Percentiles rank a stretch among this genome's conserved stretches.
These are phyloP conservation scores for Phoenix dactylifera DNA, from an alignment of 176 grass and related monocot genomes.

Conservation along the genomic window DNA sequence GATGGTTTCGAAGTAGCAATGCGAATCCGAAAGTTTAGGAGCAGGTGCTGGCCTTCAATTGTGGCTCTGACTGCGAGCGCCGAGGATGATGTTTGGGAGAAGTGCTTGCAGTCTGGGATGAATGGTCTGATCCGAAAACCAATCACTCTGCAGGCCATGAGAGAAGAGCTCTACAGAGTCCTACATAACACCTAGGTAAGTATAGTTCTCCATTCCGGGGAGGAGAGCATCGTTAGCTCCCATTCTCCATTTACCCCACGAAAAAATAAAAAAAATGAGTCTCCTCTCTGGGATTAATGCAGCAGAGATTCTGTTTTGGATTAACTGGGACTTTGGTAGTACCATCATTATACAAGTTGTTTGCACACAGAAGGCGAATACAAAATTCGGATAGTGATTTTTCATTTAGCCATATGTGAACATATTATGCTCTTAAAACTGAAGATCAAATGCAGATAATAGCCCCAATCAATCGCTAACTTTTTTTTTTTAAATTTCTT, in stretches of 20 bases:
- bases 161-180: slow-evolving; percentile 83
- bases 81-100: slow-evolving; percentile 13
- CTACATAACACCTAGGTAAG: slow-evolving; percentile 57
- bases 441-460: too few relatives aligned
- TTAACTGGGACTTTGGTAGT: slow-evolving; percentile 3
- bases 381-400: slow-evolving; percentile 10
- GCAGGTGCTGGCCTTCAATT: too few relatives aligned
- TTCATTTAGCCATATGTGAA: neutral
- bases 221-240: too few relatives aligned
- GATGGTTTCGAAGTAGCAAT: slow-evolving; percentile 1
- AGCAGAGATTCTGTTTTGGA: slow-evolving; percentile 4
- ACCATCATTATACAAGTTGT: neutral
- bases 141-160: slow-evolving; percentile 43
- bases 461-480: too few relatives aligned
- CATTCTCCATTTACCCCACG: too few relatives aligned
- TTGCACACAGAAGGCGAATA: slow-evolving; percentile 7
- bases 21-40: too few relatives aligned
- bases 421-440: too few relatives aligned
- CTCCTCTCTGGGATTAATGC: neutral
- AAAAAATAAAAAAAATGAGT: too few relatives aligned
- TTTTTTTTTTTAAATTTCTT: too few relatives aligned
- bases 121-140: slow-evolving; percentile 83
- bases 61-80: too few relatives aligned
- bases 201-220: too few relatives aligned
- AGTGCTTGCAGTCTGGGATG: slow-evolving; percentile 60